phyloP scores from a whole-genome alignment of 2,329 filamentous ascomycete genomes.

The Phaeoacremonium minimum region DNA sequence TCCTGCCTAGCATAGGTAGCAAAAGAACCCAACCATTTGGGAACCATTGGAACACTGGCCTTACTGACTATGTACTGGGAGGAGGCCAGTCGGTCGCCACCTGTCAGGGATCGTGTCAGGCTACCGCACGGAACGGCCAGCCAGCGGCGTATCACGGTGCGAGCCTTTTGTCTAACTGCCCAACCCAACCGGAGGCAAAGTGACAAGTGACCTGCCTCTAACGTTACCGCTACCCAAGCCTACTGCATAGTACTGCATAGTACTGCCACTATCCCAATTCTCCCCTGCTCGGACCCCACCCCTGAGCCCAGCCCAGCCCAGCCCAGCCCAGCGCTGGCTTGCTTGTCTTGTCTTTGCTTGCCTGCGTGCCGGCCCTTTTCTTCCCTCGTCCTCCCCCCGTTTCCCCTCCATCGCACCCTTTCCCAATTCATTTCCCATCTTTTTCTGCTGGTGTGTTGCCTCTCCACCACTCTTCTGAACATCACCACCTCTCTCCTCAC shows the following conservation, averaged over 20 bases:
- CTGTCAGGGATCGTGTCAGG: too few species aligned
- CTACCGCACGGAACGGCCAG: background rate
- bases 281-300: too few species aligned
- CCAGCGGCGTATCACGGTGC: background rate
- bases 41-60: too few species aligned
- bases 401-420: constrained; percentile 8
- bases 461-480: background rate
- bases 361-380: constrained; percentile 8
- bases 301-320: background rate
- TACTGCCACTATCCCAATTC: too few species aligned
- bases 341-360: background rate
- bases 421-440: background rate
- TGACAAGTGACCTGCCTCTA: background rate
- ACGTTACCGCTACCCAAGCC: too few species aligned
- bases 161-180: background rate
- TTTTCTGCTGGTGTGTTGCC: background rate
- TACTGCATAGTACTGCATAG: too few species aligned
- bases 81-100: too few species aligned
- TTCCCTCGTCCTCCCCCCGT: constrained; percentile 6
- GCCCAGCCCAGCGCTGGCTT: background rate
- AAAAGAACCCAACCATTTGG: too few species aligned
- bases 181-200: background rate
- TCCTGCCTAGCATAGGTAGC: too few species aligned
- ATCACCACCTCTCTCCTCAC: background rate
- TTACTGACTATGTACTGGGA: too few species aligned